Evolutionary conservation across 495 filamentous ascomycete genomes (phyloP), one percentile per base, ranked within the genome.

Genomic region (Penicillium atrosanguineum): DNA sequence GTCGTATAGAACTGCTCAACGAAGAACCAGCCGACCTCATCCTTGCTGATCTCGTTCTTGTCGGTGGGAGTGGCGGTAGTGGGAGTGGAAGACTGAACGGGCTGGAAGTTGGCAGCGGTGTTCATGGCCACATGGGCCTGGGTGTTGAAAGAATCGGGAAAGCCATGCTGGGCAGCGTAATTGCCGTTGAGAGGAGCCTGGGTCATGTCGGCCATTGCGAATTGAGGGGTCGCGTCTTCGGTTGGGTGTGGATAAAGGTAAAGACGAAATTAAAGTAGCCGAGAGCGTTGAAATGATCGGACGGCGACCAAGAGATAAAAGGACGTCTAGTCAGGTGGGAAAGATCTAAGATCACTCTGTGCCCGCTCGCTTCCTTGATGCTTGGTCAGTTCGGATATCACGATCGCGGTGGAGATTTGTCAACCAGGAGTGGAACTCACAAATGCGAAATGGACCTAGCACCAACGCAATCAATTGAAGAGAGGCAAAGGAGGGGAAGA

Each of bases 1-100:
- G 90, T 98, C 56, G 90, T 97, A 71, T 98, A 98, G 79, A 95
- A 97, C 68, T 96, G 91, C 80, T 98, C 95, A 31, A 97, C 94
- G 59, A 98, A 98, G 71, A 91, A 97, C 94, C 94, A 98, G 62
- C 91, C 94, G 47, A 98, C 89, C 73, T 97, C 90, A 71, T 92
- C 89, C 70, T 94, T 95, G 41, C 76, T 69, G 57, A 73, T 78
- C 48, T 69, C 70, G 55, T 67, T 74, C 60, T 75, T 77, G 9
- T 73, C 75, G 40, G 57, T 67, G 28, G 65, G 64, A 25, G 74
- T 66, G 44, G 61, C 69, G 56, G 74, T 73, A 37, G 72, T 69
- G 25, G 76, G 68, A 36, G 73, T 78, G 41, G 69, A 69, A 48
- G 68, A 70, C 61, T 76, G 76, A 19, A 69, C 68, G 40, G 75